Base-by-base conservation (phyloP, 2,329 filamentous ascomycete genomes). In the Fusarium sp. region DNA sequence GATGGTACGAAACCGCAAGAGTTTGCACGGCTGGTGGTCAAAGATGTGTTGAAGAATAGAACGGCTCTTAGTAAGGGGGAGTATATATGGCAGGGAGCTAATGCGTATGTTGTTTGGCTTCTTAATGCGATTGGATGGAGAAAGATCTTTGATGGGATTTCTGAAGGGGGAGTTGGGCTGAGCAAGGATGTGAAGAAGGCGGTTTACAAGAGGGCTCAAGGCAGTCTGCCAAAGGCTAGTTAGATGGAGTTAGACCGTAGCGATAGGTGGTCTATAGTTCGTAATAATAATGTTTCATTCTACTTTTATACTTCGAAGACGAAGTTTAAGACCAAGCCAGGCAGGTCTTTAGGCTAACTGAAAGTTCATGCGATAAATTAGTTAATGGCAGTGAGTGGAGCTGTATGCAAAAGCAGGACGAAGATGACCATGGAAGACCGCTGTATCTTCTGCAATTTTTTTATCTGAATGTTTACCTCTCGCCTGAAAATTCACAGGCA, bases 21-120 rank as follows among this genome's bases (percentile, higher is more conserved):
- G 2, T 72, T 71, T 4, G 70, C 70, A 8, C 56, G 39, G 0
- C 4, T 33, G 13, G 68, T 72, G 4, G 63, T 71, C 0, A 71
- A 57, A 17, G 68, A 69, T 1, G 33, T 53, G 0, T 39, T 53
- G 25, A 39, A 39, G 33, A n/a, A 53, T 7, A 53, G 17, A 22
- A 39, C 49, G 0, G 18, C 49, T 5, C 27, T 53, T 25, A 39
- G 22, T 0, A 53, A 29, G 18, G 49, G 49, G 0, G 49, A 53
- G 7, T 53, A 39, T 27, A 39, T 53, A 0, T 53, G 49, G 49
- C 5, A 9, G 14, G 49, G 49, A 13, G 39, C 52, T 1, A 72
- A 71, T 17, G 49, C 70, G 0, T 68, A 56, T 15, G 8, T 36
- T 2, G 22, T 65, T 1, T 71, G 70, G 70, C 25, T 72, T 2